Evolutionary conservation across 2,329 filamentous ascomycete genomes (phyloP), one percentile per base, ranked within the genome.

Genomic region (Parascedosporium putredinis): DNA sequence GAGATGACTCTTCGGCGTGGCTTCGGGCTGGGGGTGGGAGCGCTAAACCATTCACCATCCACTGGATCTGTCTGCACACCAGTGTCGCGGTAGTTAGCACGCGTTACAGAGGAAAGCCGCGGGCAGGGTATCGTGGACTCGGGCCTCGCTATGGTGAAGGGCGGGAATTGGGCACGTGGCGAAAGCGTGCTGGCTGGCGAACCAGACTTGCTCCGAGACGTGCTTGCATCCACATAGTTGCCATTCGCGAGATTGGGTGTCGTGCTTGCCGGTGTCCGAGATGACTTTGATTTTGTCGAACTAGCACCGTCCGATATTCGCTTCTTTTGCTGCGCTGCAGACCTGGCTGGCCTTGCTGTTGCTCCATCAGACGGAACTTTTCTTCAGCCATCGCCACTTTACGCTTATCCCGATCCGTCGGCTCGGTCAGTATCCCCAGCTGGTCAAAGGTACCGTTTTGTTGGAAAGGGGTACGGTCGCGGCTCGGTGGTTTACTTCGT

Each of bases 311-410:
- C 79, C 0, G 79, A 82, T 2, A 67, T 73, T 60, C 83, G 83
- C 67, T 83, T 81, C 62, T 83, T 84, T 25, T 74, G n/a, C n/a
- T 71, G 0, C 70, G 68, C 1, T 76, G 67, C 33, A 67, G 75
- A 2, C 40, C 33, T 52, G 72, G 67, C 51, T 78, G 74, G 58
- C 40, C 33, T 52, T 73, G 67, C 51, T 78, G 74, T 58, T 75
- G 76, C 56, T 79, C 79, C 74, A 81, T 79, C 20, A 73, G 78
- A 50, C 78, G 72, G 60, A 84, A 78, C 2, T 76, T 71, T 52
- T 82, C 78, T 55, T 84, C 81, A 0, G 82, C 72, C 73, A 80
- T 80, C 18, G 78, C 76, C 9, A 84, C 74, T 56, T 84, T 84
- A 31, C 81, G 70, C 63, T 84, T 84, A 53, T 84, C 81, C 25